Percentiles rank a stretch among this genome's conserved stretches.
phyloP scores from a whole-genome alignment of 768 basidiomycete genomes.

The Leccinum ochraceum region DNA sequence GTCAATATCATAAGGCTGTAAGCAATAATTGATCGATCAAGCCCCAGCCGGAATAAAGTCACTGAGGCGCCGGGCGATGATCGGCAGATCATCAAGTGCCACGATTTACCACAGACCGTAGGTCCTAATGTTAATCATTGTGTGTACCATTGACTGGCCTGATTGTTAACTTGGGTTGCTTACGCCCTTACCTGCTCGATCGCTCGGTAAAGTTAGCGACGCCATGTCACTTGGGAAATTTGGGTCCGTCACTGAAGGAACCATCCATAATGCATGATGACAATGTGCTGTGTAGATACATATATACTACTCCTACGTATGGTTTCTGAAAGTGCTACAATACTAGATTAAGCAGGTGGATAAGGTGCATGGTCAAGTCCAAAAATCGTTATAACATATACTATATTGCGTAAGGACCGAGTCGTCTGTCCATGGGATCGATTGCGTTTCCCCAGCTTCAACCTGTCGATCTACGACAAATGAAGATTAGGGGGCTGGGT shows the following conservation, averaged over 20 bases:
- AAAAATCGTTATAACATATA: conserved; percentile 1
- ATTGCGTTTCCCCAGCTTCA: not conserved
- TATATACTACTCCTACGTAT: not conserved
- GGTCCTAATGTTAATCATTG: too few relatives aligned
- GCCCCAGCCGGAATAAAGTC: too few relatives aligned
- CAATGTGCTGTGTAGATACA: not conserved
- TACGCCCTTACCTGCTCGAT: too few relatives aligned
- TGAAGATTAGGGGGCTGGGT: not conserved
- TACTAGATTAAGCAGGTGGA: not conserved
- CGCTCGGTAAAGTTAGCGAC: too few relatives aligned
- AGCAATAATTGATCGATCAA: too few relatives aligned
- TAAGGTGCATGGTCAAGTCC: not conserved
- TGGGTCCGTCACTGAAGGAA: not conserved
- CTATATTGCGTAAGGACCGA: not conserved
- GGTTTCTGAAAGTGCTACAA: not conserved
- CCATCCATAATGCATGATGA: not conserved
- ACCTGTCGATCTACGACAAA: not conserved
- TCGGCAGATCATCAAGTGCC: too few relatives aligned
- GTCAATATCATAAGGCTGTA: too few relatives aligned
- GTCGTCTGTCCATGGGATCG: not conserved
- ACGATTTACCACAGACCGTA: too few relatives aligned
- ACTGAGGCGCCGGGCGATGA: too few relatives aligned
- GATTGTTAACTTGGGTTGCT: too few relatives aligned
- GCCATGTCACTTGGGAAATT: not conserved
- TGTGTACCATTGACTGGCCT: too few relatives aligned